Percentiles rank a stretch among this genome's conserved stretches.
Evolutionary conservation across 2,329 filamentous ascomycete genomes (phyloP).

Genomic region (Dactylellina parvicollis): DNA sequence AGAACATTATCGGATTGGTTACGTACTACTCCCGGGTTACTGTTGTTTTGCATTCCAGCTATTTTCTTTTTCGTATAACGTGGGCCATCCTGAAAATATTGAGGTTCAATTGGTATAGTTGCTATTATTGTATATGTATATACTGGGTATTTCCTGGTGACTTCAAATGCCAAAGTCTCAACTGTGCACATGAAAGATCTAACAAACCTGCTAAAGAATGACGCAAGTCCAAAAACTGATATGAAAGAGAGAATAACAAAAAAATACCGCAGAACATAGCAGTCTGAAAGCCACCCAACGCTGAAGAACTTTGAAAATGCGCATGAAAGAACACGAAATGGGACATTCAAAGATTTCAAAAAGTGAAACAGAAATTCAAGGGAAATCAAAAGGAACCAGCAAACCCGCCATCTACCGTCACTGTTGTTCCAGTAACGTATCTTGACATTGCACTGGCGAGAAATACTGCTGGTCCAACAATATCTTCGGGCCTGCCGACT

Average conservation of each 20-base stretch:
- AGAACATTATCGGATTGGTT: too few relatives aligned
- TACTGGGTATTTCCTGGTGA: neutral
- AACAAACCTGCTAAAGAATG: neutral
- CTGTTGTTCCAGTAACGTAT: conserved; percentile 58
- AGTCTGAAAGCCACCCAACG: conserved; percentile 43
- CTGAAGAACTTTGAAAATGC: conserved; percentile 35
- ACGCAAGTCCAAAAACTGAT: neutral
- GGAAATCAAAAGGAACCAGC: conserved; percentile 40
- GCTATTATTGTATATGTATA: neutral
- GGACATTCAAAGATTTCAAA: conserved; percentile 3
- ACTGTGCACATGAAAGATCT: neutral
- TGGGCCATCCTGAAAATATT: too few relatives aligned
- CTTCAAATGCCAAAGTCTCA: neutral
- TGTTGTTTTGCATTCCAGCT: too few relatives aligned
- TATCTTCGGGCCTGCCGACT: conserved; percentile 74
- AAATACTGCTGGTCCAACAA: conserved; percentile 83
- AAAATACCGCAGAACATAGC: conserved; percentile 1
- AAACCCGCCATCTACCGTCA: conserved; percentile 58
- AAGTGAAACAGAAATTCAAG: neutral
- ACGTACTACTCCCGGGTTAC: too few relatives aligned
- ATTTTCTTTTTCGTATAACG: too few relatives aligned
- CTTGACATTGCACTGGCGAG: conserved; percentile 77
- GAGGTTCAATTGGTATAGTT: too few relatives aligned
- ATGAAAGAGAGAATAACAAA: conserved; percentile 7
- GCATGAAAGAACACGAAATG: conserved; percentile 4